phyloP scores from a whole-genome alignment of 768 basidiomycete genomes.

The Lactarius quietus region DNA sequence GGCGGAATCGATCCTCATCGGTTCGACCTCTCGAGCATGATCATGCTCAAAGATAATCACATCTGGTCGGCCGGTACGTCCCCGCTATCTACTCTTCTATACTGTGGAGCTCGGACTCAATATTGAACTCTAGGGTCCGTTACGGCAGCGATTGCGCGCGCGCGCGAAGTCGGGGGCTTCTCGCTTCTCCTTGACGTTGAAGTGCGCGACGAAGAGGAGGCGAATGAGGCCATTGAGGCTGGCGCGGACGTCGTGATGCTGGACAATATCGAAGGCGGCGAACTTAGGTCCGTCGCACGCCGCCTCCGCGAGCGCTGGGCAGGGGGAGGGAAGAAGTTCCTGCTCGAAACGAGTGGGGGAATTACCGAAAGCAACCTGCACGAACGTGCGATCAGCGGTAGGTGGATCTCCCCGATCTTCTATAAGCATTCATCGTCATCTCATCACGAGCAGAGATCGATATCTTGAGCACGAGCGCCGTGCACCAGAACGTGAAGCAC shows the following conservation, averaged over 20 bases:
- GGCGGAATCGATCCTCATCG: conserved; percentile 96
- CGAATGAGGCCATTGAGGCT: conserved; percentile 94
- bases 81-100: not conserved
- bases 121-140: conserved; percentile 66
- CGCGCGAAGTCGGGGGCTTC: conserved; percentile 90
- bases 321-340: conserved; percentile 68
- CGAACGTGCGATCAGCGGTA: conserved; percentile 79
- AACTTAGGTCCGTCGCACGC: conserved; percentile 63
- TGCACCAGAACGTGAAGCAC: conserved; percentile 90
- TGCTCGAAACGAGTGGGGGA: conserved; percentile 93
- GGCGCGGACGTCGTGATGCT: conserved; percentile 96
- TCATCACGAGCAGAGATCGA: conserved; percentile 81
- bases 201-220: conserved; percentile 83
- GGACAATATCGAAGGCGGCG: conserved; percentile 83
- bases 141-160: conserved; percentile 77
- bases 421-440: not conserved
- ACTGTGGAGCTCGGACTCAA: not conserved
- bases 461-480: conserved; percentile 85
- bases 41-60: conserved; percentile 99
- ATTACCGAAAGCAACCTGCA: conserved; percentile 86
- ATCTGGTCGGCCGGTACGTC: conserved; percentile 89
- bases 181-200: conserved; percentile 91
- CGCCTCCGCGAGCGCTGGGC: conserved; percentile 76
- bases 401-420: conserved; percentile 27
- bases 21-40: conserved; percentile 97